Conservation (phyloP, 495 filamentous ascomycete species). For the Hyaloscypha finlandica region DNA sequence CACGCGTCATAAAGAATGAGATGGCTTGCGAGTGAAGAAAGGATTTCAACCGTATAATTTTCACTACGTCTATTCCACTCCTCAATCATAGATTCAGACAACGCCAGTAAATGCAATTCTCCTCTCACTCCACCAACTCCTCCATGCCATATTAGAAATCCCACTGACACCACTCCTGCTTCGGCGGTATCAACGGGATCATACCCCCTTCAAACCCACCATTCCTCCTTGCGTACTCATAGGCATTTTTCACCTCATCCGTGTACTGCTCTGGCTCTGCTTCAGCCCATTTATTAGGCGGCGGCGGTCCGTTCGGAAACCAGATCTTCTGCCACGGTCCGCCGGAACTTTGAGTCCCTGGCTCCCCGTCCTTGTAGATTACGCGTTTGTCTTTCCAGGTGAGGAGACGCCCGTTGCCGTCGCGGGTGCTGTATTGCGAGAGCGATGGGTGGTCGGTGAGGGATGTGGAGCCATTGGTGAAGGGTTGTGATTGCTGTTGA, state of each 20-base stretch:
- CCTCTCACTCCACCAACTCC: not conserved
- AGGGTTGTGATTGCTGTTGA: not conserved
- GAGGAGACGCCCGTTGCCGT: conserved; percentile 14
- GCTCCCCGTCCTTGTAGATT: conserved; percentile 23
- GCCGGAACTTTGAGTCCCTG: conserved; percentile 18
- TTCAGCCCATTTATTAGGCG: conserved; percentile 14
- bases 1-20: too few species aligned
- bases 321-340: conserved; percentile 32
- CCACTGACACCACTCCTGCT: conserved; percentile 31
- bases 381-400: conserved; percentile 33
- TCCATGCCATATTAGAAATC: conserved; percentile 26
- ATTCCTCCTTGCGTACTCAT: conserved; percentile 13
- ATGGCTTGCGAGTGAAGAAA: not conserved
- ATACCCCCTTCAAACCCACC: conserved; percentile 25
- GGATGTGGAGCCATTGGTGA: not conserved
- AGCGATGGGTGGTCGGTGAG: conserved; percentile 11
- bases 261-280: conserved; percentile 23
- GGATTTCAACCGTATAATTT: not conserved
- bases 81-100: not conserved
- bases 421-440: conserved; percentile 24
- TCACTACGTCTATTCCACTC: not conserved
- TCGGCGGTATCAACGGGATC: conserved; percentile 32
- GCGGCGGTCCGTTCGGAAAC: conserved; percentile 33
- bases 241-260: conserved; percentile 24
- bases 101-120: not conserved